Evolutionary conservation across 2,329 filamentous ascomycete genomes (phyloP).

Genomic region (Penicillium decumbens): DNA sequence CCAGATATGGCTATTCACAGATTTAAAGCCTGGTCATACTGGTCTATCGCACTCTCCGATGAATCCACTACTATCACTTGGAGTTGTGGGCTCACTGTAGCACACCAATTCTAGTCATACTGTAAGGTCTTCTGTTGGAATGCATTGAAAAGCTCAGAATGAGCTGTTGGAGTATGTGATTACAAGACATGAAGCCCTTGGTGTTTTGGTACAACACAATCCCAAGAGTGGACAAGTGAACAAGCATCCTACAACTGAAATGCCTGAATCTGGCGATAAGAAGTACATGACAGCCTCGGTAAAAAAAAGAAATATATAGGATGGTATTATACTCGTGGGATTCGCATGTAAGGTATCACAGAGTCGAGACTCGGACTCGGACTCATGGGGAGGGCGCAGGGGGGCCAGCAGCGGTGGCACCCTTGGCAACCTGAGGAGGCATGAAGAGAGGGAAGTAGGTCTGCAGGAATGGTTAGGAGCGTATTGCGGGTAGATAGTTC

Average conservation of each 20-base stretch:
- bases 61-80: too few species aligned
- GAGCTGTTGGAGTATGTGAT: neutral
- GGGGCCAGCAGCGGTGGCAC: slow-evolving; percentile 43
- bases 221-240: neutral
- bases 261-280: neutral
- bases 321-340: slow-evolving; percentile 5
- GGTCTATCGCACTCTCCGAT: too few species aligned
- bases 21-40: too few species aligned
- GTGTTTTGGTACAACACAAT: slow-evolving; percentile 14
- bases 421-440: slow-evolving; percentile 46
- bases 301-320: neutral
- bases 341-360: slow-evolving; percentile 10
- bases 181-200: slow-evolving; percentile 7
- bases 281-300: neutral
- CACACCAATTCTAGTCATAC: neutral
- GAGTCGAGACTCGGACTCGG: slow-evolving; percentile 25
- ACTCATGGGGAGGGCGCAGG: slow-evolving; percentile 43
- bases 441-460: slow-evolving; percentile 63
- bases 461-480: slow-evolving; percentile 33
- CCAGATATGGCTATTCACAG: too few species aligned
- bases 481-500: neutral
- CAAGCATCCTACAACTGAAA: neutral
- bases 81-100: too few species aligned
- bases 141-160: neutral
- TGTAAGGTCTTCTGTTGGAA: neutral